A percentile compares a stretch with the other conserved stretches of the same genome.
Evolutionary conservation across 768 basidiomycete genomes (phyloP).

Genomic region (Leccinum rimulosum): DNA sequence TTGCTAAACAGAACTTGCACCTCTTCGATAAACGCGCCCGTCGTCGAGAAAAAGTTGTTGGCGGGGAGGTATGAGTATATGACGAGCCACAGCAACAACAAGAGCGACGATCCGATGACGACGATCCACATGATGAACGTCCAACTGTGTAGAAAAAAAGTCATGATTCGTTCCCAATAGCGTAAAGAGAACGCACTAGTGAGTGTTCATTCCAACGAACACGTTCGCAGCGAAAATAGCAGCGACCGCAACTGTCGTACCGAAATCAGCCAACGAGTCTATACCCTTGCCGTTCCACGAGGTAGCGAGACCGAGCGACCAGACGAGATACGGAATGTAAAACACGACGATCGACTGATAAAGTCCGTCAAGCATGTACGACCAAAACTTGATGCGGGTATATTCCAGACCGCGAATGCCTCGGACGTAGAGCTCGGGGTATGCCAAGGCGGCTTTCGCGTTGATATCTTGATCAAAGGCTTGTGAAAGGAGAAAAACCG

Average conservation of each 20-base stretch:
- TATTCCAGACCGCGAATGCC: constrained; percentile 94
- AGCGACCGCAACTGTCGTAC: constrained; percentile 85
- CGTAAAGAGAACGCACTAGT: constrained; percentile 63
- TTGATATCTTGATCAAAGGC: constrained; percentile 97
- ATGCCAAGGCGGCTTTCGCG: constrained; percentile 83
- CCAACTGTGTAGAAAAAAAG: constrained; percentile 50
- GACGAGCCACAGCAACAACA: constrained; percentile 85
- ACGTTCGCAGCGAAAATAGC: constrained; percentile 88
- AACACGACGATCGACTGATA: constrained; percentile 89
- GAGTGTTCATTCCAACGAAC: constrained; percentile 86
- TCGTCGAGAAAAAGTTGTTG: constrained; percentile 69
- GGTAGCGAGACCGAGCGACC: constrained; percentile 59
- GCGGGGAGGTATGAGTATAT: constrained; percentile 82
- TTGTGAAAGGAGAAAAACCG: not conserved
- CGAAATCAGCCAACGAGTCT: constrained; percentile 81
- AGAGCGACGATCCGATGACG: constrained; percentile 73
- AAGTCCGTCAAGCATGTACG: constrained; percentile 91
- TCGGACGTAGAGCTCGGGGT: constrained; percentile 93
- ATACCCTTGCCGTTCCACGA: constrained; percentile 82
- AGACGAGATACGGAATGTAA: constrained; percentile 79
- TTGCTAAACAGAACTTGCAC: constrained; percentile 72
- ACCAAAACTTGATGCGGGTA: constrained; percentile 88
- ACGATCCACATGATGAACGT: constrained; percentile 83
- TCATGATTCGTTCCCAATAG: constrained; percentile 1
- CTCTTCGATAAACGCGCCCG: constrained; percentile 70